Conservation (phyloP, 129 eudicot genomes). For the Gnaphalium uliginosum region DNA sequence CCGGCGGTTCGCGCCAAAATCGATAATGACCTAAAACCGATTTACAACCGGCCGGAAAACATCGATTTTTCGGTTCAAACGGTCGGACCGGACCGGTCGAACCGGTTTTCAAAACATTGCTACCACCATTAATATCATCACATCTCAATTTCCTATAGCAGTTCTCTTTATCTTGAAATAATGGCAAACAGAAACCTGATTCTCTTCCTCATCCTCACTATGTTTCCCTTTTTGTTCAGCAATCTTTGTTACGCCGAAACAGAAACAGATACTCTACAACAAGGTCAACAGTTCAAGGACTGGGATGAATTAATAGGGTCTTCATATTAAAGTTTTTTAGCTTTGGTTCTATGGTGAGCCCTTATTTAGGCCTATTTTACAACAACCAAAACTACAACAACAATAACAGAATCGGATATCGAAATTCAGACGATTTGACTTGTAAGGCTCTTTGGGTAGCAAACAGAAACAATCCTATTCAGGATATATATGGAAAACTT, state of each 20-base stretch:
- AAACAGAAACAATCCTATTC: slow-evolving; percentile 44
- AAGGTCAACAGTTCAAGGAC: slow-evolving; percentile 36
- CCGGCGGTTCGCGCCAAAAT: too few species aligned
- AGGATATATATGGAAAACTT: slow-evolving; percentile 31
- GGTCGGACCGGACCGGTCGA: too few species aligned
- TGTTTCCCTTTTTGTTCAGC: background rate
- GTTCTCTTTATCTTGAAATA: background rate
- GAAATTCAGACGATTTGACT: background rate
- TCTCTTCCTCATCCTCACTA: slow-evolving; percentile 1
- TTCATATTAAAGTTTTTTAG: slow-evolving; percentile 44
- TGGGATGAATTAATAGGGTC: slow-evolving; percentile 33
- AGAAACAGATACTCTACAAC: slow-evolving; percentile 33
- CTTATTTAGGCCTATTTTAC: slow-evolving; percentile 45
- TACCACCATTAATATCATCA: background rate
- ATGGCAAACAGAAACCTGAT: slow-evolving; percentile 19
- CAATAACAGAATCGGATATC: background rate
- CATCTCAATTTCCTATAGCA: background rate
- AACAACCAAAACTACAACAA: background rate
- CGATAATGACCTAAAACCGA: too few species aligned
- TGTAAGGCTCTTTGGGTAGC: slow-evolving; percentile 46
- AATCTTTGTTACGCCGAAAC: slow-evolving; percentile 27
- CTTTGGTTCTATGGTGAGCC: slow-evolving; percentile 31
- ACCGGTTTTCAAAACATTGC: too few species aligned
- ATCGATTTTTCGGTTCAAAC: too few species aligned
- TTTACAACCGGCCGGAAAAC: too few species aligned